Evolutionary conservation across 2,329 filamentous ascomycete species (phyloP).

Genomic region (Rhinocladiella similis): DNA sequence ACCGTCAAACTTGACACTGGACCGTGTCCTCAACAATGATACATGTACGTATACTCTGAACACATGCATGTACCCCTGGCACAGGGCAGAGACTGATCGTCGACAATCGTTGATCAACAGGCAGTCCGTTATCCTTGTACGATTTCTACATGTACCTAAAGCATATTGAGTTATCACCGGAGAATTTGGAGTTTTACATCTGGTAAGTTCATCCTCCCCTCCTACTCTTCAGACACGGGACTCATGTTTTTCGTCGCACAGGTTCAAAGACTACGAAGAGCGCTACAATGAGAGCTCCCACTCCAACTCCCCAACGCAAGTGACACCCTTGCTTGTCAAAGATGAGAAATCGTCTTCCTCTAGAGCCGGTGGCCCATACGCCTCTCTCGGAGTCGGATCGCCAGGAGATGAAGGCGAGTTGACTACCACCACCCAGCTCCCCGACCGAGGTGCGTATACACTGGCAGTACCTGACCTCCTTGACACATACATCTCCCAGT

Average conservation of each 20-base stretch:
- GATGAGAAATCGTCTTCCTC: constrained; percentile 6
- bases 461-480: not conserved
- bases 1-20: constrained; percentile 14
- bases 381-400: not conserved
- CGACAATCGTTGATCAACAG: constrained; percentile 1
- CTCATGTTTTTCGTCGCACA: not conserved
- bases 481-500: too few species aligned
- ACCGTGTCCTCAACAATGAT: constrained; percentile 19
- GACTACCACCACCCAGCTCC: not conserved
- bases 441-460: not conserved
- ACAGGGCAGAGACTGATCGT: not conserved
- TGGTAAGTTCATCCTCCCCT: constrained; percentile 7
- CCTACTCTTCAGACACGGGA: not conserved
- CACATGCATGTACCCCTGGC: not conserved
- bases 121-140: constrained; percentile 21
- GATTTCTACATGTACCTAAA: constrained; percentile 27
- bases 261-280: constrained; percentile 22
- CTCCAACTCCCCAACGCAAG: not conserved
- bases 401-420: not conserved
- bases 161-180: constrained; percentile 21
- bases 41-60: constrained; percentile 17
- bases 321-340: constrained; percentile 3
- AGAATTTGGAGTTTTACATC: constrained; percentile 24
- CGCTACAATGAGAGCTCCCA: constrained; percentile 6
- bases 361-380: not conserved